Percentiles rank a stretch among this genome's conserved stretches.
Conservation (phyloP, 257 asterid genomes). For the Anisodus acutangulus region DNA sequence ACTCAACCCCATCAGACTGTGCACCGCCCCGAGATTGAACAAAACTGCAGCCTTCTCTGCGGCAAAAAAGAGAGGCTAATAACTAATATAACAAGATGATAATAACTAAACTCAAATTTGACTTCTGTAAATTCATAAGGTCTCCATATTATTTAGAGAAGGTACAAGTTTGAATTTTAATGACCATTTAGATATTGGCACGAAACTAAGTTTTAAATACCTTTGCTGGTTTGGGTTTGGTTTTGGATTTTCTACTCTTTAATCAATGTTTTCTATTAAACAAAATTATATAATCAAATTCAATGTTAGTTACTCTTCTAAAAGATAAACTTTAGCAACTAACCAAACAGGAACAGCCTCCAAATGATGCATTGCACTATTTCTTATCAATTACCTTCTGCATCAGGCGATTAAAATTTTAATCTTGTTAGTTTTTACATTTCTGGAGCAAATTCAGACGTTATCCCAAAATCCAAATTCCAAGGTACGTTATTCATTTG, state of each 20-base stretch:
- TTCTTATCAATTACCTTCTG: background rate
- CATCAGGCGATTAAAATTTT: background rate
- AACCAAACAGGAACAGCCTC: slow-evolving; percentile 5
- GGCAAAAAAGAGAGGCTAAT: background rate
- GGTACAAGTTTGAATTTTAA: background rate
- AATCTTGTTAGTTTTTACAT: background rate
- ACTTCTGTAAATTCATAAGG: background rate
- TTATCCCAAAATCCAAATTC: background rate
- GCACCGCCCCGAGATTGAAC: slow-evolving; percentile 94
- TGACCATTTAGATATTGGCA: background rate
- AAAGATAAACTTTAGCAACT: background rate
- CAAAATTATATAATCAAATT: background rate
- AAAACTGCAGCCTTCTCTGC: slow-evolving; percentile 93
- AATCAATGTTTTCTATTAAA: slow-evolving; percentile 4
- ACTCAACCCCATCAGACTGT: slow-evolving; percentile 93
- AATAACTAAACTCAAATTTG: background rate
- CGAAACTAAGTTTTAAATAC: background rate
- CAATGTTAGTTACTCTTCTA: background rate
- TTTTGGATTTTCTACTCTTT: background rate
- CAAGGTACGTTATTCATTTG: background rate
- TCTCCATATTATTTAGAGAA: slow-evolving; percentile 5
- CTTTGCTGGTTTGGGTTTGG: background rate
- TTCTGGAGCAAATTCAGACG: background rate
- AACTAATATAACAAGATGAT: background rate
- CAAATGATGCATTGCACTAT: background rate